Evolutionary conservation across 106 monocot genomes (phyloP).

Genomic region (Platanthera guangdongensis): DNA sequence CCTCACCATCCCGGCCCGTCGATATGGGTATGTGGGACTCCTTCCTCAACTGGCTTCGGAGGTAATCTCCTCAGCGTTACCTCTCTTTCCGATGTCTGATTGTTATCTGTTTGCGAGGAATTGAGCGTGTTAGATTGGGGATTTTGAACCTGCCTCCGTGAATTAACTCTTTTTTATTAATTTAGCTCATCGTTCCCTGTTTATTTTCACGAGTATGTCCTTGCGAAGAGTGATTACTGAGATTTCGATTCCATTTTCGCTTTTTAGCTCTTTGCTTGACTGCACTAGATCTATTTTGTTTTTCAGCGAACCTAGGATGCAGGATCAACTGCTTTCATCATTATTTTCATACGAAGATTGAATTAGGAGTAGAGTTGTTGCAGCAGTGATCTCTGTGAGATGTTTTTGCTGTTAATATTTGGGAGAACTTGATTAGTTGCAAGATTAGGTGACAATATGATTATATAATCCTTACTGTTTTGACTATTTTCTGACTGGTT

Average conservation of each 20-base stretch:
- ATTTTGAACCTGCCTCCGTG: background rate
- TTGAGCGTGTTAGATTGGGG: background rate
- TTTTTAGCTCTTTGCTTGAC: background rate
- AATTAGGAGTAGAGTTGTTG: background rate
- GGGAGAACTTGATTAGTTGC: background rate
- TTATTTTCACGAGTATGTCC: background rate
- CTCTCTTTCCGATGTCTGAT: too few species aligned
- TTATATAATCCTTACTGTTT: background rate
- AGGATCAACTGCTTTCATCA: background rate
- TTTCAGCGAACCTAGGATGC: background rate
- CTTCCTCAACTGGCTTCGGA: slow-evolving; percentile 41
- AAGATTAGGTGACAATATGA: background rate
- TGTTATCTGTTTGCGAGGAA: background rate
- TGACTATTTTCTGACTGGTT: background rate
- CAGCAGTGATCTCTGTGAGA: background rate
- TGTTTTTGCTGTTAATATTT: background rate
- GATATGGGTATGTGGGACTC: slow-evolving; percentile 40
- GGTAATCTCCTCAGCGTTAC: slow-evolving; percentile 6
- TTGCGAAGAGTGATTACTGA: background rate
- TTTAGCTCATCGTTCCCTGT: background rate
- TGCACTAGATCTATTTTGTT: background rate
- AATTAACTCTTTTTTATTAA: background rate
- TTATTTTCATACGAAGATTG: background rate
- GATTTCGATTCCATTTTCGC: background rate
- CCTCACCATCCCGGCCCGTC: background rate